phyloP scores from a whole-genome alignment of 257 asterid genomes.

The Fraxinus pennsylvanica region DNA sequence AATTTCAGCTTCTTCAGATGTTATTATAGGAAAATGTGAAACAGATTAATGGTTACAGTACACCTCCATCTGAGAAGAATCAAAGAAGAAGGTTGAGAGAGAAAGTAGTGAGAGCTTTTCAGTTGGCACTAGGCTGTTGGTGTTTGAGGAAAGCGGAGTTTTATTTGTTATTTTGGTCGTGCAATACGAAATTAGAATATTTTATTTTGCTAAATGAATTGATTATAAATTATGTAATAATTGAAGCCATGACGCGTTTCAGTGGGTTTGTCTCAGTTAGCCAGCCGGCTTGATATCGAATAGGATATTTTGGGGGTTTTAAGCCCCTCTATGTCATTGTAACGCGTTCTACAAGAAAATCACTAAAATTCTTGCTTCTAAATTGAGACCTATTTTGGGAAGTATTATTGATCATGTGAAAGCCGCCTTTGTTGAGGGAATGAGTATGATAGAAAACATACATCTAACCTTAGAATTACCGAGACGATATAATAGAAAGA shows the following conservation, averaged over 20 bases:
- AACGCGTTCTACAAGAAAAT: too few relatives aligned
- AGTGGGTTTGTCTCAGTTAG: neutral
- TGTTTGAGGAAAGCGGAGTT: neutral
- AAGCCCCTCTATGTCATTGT: too few relatives aligned
- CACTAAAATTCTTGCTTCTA: too few relatives aligned
- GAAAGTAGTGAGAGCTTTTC: neutral
- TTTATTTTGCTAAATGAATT: too few relatives aligned
- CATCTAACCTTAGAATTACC: too few relatives aligned
- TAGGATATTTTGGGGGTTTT: too few relatives aligned
- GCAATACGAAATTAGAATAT: neutral
- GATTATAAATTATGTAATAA: neutral
- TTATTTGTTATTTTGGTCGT: neutral
- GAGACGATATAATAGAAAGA: too few relatives aligned
- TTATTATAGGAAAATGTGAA: constrained; percentile 11
- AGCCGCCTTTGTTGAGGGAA: too few relatives aligned
- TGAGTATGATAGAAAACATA: too few relatives aligned
- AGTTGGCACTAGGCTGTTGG: neutral
- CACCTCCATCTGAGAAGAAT: neutral
- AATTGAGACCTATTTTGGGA: too few relatives aligned
- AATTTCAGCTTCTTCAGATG: neutral
- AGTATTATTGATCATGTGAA: too few relatives aligned
- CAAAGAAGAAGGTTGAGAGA: neutral
- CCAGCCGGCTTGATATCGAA: neutral
- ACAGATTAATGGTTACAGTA: constrained; percentile 14
- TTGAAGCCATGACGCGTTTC: neutral